Evolutionary conservation across 345 rosid genomes (phyloP), one percentile per base, ranked within the genome.

Genomic region (Toxicodendron radicans): DNA sequence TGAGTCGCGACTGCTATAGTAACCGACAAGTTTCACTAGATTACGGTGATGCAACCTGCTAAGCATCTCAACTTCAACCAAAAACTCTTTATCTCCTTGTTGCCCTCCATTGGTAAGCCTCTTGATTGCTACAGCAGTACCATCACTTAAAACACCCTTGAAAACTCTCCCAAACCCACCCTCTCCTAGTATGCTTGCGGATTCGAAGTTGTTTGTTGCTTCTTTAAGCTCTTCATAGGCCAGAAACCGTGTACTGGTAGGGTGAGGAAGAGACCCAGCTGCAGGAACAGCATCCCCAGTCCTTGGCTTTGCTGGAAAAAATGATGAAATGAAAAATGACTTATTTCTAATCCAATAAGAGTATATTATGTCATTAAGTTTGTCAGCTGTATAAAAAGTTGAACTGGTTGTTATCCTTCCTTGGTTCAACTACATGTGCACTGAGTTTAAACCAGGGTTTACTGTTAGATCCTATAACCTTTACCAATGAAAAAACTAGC

Each of bases 31-130:
- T 83, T 95, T 95, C 79, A 95, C 99, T 81, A 95, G 95, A 83
- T 95, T 95, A 73, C 99, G 99, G 79, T 95, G 99, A 86, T 95
- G 99, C 88, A 95, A 87, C 83, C 99, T 88, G 86, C 98, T 95
- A 70, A 95, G 91, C 99, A 95, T 95, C 85, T 95, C 98, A 80
- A 95, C 94, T 91, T 95, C 99, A 68, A 95, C 99, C 78, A 91
- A 81, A 76, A 95, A 95, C 79, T 95, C 99, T 80, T 89, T 91
- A 83, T 88, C 97, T 27, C 99, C 99, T 81, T 95, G 99, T 67
- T 92, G 92, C 49, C 97, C 99, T 80, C 99, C 99, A 72, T 74
- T 75, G 64, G 92, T 87, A 66, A 95, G 96, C 84, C 94, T 90
- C 88, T 95, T 95, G 82, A 95, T 95, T 14, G 98, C 99, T 27